These are phyloP conservation scores for Cladobotryum protrusum DNA, from an alignment of 2,329 filamentous ascomycete genomes.

Conservation along the genomic window DNA sequence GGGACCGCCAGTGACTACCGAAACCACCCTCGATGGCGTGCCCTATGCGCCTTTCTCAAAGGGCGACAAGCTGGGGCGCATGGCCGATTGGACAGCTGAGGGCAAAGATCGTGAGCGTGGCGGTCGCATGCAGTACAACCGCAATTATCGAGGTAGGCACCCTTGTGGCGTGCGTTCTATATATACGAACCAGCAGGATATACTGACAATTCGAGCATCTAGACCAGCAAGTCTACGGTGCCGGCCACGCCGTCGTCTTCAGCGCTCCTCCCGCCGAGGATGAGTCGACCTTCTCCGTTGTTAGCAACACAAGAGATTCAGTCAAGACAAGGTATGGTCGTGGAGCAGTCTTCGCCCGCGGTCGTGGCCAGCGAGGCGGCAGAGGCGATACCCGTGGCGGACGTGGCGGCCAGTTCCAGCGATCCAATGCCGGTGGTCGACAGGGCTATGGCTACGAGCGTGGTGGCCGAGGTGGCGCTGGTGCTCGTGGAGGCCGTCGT, in stretches of 20 bases:
- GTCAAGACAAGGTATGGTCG: slow-evolving; percentile 83
- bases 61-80: slow-evolving; percentile 95
- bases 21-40: slow-evolving; percentile 88
- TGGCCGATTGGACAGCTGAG: slow-evolving; percentile 96
- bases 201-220: slow-evolving; percentile 2
- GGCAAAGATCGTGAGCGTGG: slow-evolving; percentile 77
- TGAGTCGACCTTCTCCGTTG: slow-evolving; percentile 94
- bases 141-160: slow-evolving; percentile 78
- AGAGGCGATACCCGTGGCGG: slow-evolving; percentile 57
- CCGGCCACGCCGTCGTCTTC: slow-evolving; percentile 80
- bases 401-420: slow-evolving; percentile 58
- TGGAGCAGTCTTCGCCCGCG: slow-evolving; percentile 80
- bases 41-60: slow-evolving; percentile 98
- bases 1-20: slow-evolving; percentile 76
- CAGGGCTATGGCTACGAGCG: slow-evolving; percentile 61
- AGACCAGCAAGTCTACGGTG: slow-evolving; percentile 97
- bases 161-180: not conserved
- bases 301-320: slow-evolving; percentile 87
- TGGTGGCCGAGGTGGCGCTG: slow-evolving; percentile 60
- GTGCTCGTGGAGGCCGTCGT: slow-evolving; percentile 70
- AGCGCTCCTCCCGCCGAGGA: slow-evolving; percentile 89
- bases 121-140: slow-evolving; percentile 81
- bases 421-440: slow-evolving; percentile 63
- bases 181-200: not conserved
- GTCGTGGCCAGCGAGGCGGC: slow-evolving; percentile 70